Percentiles rank a stretch among this genome's conserved stretches.
Evolutionary conservation across 2,329 filamentous ascomycete genomes (phyloP).

Genomic region (Raffaelea ambrosiae): DNA sequence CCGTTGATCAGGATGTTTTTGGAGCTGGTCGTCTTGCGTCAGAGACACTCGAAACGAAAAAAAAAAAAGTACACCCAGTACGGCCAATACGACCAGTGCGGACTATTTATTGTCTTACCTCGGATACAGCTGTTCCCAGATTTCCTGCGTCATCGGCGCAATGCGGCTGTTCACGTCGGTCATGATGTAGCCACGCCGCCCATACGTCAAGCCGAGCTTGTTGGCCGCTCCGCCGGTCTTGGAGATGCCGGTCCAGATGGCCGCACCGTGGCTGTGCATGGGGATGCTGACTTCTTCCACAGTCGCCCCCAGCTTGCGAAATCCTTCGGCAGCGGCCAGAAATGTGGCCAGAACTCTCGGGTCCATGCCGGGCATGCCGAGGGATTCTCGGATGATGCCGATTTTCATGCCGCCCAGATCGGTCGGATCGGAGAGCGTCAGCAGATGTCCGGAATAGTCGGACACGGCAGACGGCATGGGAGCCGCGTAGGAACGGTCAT

Average conservation of each 20-base stretch:
- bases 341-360: conserved; percentile 27
- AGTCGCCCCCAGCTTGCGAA: conserved; percentile 30
- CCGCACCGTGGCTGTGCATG: conserved; percentile 33
- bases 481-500: too few species aligned
- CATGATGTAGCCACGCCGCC: conserved; percentile 25
- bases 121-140: too few species aligned
- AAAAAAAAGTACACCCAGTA: too few species aligned
- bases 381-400: conserved; percentile 35
- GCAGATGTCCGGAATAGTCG: too few species aligned
- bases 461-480: too few species aligned
- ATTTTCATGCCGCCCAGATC: too few species aligned
- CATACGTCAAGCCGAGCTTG: too few species aligned
- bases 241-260: conserved; percentile 44
- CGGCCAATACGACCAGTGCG: too few species aligned
- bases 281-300: conserved; percentile 37
- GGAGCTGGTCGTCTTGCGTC: conserved; percentile 16
- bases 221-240: too few species aligned
- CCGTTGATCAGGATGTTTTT: conserved; percentile 31
- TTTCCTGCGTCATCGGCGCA: too few species aligned
- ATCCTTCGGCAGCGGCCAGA: conserved; percentile 25
- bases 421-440: too few species aligned
- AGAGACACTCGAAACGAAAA: conserved; percentile 25
- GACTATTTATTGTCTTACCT: too few species aligned
- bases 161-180: conserved; percentile 34
- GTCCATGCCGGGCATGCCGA: conserved; percentile 28